A percentile compares a stretch with the other conserved stretches of the same genome.
These are phyloP conservation scores for Coemansia sp. DNA, from an alignment of 192 early-diverging fungal species.

Conservation along the genomic window DNA sequence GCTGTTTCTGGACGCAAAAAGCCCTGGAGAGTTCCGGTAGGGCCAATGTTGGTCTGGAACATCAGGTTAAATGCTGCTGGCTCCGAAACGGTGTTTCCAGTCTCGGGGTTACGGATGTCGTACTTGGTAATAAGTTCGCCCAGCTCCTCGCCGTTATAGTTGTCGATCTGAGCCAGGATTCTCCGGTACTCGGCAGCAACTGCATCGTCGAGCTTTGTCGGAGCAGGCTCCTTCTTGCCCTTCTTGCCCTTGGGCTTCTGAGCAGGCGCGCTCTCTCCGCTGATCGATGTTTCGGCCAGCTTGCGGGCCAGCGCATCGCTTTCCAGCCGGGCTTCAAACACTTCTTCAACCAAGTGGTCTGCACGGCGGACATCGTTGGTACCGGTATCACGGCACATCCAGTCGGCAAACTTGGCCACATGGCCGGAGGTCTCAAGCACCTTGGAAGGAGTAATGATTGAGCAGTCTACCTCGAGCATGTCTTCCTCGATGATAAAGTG, in stretches of 20 bases:
- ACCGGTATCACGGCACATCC: slow-evolving; percentile 93
- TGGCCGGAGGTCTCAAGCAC: slow-evolving; percentile 98
- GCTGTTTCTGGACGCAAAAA: slow-evolving; percentile 99
- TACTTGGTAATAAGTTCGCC: slow-evolving; percentile 77
- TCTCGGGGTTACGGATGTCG: slow-evolving; percentile 87
- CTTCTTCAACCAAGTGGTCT: slow-evolving; percentile 95
- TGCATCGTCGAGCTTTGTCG: slow-evolving; percentile 61
- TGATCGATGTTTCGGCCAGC: slow-evolving; percentile 33
- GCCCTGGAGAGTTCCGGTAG: slow-evolving; percentile 91
- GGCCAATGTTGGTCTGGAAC: slow-evolving; percentile 97
- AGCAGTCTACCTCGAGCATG: slow-evolving; percentile 98
- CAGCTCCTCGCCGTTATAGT: slow-evolving; percentile 85
- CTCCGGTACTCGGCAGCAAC: slow-evolving; percentile 72
- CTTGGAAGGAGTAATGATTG: slow-evolving; percentile 93
- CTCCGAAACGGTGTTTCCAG: slow-evolving; percentile 84
- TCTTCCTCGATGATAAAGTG: slow-evolving; percentile 99
- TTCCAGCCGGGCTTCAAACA: slow-evolving; percentile 86
- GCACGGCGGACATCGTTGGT: slow-evolving; percentile 94
- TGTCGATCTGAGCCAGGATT: slow-evolving; percentile 94
- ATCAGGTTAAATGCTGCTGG: slow-evolving; percentile 98
- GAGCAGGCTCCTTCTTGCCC: slow-evolving; percentile 64
- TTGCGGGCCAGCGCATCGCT: slow-evolving; percentile 73
- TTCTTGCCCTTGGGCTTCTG: slow-evolving; percentile 42
- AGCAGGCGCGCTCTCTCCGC: slow-evolving; percentile 25
- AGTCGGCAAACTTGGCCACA: slow-evolving; percentile 97